These are phyloP conservation scores for Candida alai DNA, from an alignment of 805 yeast species.

Conservation along the genomic window DNA sequence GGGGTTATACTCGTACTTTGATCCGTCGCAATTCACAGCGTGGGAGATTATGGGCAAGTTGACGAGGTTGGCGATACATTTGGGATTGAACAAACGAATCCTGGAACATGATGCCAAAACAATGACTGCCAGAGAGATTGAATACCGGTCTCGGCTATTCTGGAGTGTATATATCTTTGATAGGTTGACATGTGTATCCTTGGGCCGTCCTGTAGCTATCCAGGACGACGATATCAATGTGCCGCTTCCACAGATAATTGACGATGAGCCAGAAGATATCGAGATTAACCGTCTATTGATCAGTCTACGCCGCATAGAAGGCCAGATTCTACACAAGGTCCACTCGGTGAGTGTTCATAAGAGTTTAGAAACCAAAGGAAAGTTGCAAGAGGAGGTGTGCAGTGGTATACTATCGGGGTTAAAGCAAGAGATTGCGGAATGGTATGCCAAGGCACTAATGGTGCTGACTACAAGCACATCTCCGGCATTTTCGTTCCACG, in stretches of 20 bases:
- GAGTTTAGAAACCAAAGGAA: conserved; percentile 13
- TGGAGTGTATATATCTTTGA: conserved; percentile 51
- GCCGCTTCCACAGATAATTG: conserved; percentile 36
- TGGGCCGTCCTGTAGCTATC: conserved; percentile 48
- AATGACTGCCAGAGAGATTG: conserved; percentile 24
- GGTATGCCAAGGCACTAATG: conserved; percentile 21
- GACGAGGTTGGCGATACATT: conserved; percentile 39
- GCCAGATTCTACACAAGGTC: conserved; percentile 40
- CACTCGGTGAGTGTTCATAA: conserved; percentile 41
- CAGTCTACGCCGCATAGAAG: conserved; percentile 44
- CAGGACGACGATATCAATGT: conserved; percentile 48
- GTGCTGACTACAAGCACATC: conserved; percentile 1
- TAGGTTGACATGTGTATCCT: conserved; percentile 43
- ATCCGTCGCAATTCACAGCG: conserved; percentile 45
- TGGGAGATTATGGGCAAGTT: conserved; percentile 52
- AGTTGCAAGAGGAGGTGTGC: conserved; percentile 25
- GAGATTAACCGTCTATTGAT: conserved; percentile 41
- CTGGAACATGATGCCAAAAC: conserved; percentile 10
- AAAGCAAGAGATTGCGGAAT: conserved; percentile 33
- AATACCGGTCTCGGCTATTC: conserved; percentile 43
- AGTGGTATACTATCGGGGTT: conserved; percentile 24
- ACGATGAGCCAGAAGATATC: conserved; percentile 37
- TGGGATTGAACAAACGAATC: conserved; percentile 44
- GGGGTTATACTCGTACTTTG: conserved; percentile 50
- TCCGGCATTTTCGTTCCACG: conserved; percentile 17